Conservation (phyloP, 1,139 yeast species). For the Saccharomyces hybrid region DNA sequence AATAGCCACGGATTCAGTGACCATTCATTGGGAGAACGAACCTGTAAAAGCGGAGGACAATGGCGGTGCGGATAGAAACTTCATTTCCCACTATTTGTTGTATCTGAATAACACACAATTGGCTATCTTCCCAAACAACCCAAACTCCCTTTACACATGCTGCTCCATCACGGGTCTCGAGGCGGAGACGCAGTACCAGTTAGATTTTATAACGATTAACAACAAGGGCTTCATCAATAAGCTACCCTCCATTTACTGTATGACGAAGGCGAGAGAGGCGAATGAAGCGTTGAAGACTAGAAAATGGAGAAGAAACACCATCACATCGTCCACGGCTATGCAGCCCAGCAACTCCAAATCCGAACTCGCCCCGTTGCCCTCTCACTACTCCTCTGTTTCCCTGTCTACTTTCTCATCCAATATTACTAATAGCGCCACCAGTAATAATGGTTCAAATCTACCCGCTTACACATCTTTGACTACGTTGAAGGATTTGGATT, state of each 20-base stretch:
- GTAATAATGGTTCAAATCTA: constrained; percentile 2
- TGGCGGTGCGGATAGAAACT: constrained; percentile 2
- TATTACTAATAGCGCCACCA: background rate
- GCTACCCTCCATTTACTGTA: constrained; percentile 39
- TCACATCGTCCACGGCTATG: constrained; percentile 2
- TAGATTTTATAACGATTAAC: constrained; percentile 50
- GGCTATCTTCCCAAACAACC: constrained; percentile 26
- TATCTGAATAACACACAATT: constrained; percentile 27
- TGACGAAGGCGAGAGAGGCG: constrained; percentile 31
- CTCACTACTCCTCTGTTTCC: constrained; percentile 1
- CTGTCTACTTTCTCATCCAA: background rate
- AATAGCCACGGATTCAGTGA: constrained; percentile 41
- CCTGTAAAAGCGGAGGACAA: constrained; percentile 9
- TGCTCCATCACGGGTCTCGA: constrained; percentile 39
- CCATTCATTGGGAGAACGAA: constrained; percentile 50
- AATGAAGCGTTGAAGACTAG: constrained; percentile 7
- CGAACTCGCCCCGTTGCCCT: background rate
- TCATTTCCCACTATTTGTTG: constrained; percentile 23
- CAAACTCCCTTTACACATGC: constrained; percentile 30
- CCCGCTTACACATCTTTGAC: constrained; percentile 24
- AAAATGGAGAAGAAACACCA: constrained; percentile 16
- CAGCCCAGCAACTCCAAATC: background rate
- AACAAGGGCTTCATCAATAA: constrained; percentile 40
- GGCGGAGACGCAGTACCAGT: constrained; percentile 44
- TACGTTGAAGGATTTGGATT: constrained; percentile 25